Evolutionary conservation across 176 grass and related monocot genomes (phyloP).

Genomic region (Oryza meyeriana): DNA sequence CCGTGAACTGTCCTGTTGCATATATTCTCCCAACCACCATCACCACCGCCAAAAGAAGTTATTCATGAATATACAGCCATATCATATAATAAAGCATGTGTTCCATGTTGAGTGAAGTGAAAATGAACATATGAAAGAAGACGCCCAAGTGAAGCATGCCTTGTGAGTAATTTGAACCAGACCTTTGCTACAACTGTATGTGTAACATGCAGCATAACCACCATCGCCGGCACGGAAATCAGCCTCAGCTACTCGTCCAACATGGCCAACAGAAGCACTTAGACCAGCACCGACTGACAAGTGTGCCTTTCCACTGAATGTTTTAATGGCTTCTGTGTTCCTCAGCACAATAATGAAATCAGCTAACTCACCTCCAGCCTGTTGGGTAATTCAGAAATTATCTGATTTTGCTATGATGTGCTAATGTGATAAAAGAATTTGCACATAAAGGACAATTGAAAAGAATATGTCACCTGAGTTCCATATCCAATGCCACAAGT

Average conservation of each 20-base stretch:
- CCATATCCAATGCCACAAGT: conserved; percentile 76
- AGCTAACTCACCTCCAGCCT: conserved; percentile 88
- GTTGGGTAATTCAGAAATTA: conserved; percentile 15
- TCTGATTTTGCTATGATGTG: not conserved
- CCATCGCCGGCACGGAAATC: conserved; percentile 75
- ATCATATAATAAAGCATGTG: not conserved
- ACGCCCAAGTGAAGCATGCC: not conserved
- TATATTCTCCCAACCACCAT: not conserved
- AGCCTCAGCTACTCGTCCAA: conserved; percentile 77
- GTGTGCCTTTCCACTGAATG: conserved; percentile 75
- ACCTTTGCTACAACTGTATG: conserved; percentile 96
- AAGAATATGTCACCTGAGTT: conserved; percentile 56
- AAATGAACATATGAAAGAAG: not conserved
- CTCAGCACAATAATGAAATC: conserved; percentile 87
- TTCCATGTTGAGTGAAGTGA: not conserved
- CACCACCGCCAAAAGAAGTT: not conserved
- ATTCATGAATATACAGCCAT: not conserved
- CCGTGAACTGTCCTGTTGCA: not conserved
- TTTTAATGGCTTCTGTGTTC: conserved; percentile 80
- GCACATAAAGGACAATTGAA: conserved; percentile 29
- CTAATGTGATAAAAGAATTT: not conserved
- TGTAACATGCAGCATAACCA: conserved; percentile 81
- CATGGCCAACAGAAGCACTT: conserved; percentile 66
- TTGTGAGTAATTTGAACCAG: not conserved
- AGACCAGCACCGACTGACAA: conserved; percentile 79